A percentile compares a stretch with the other conserved stretches of the same genome.
phyloP scores from a whole-genome alignment of 345 rosid genomes.

The Gossypium bickii region DNA sequence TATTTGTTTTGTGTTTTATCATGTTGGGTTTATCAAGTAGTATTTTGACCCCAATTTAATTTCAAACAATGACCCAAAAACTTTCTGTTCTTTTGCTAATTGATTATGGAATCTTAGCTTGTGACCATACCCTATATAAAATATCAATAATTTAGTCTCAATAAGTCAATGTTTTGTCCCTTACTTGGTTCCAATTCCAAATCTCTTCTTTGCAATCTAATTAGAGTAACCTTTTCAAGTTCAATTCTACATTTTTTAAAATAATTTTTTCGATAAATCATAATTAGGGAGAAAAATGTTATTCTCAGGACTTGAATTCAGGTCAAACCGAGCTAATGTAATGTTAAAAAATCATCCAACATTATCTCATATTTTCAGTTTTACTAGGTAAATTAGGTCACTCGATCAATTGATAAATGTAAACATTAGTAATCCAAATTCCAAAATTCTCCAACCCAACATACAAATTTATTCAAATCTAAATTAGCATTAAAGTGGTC shows the following conservation, averaged over 20 bases:
- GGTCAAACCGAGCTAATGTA: rapidly evolving
- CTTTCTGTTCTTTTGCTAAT: background rate
- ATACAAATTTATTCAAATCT: too few species aligned
- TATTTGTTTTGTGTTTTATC: background rate
- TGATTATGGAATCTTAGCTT: constrained; percentile 12
- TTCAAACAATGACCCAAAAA: background rate
- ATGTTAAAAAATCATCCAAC: too few species aligned
- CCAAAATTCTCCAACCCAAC: too few species aligned
- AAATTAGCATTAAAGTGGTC: constrained; percentile 6
- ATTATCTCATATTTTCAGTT: too few species aligned
- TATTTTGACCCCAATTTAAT: background rate
- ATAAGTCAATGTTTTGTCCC: background rate
- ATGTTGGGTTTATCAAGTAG: constrained; percentile 2
- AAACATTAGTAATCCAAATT: too few species aligned
- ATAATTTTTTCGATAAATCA: too few species aligned
- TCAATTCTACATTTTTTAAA: too few species aligned
- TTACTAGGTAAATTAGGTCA: too few species aligned
- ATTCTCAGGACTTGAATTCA: too few species aligned
- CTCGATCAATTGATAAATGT: too few species aligned
- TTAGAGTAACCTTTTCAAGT: background rate
- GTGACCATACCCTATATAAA: background rate
- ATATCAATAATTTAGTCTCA: background rate
- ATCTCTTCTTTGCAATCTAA: background rate
- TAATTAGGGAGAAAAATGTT: too few species aligned
- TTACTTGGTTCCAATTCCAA: background rate